A percentile compares a stretch with the other conserved stretches of the same genome.
phyloP scores from a whole-genome alignment of 768 basidiomycete species.

The Tylopilus sp. region DNA sequence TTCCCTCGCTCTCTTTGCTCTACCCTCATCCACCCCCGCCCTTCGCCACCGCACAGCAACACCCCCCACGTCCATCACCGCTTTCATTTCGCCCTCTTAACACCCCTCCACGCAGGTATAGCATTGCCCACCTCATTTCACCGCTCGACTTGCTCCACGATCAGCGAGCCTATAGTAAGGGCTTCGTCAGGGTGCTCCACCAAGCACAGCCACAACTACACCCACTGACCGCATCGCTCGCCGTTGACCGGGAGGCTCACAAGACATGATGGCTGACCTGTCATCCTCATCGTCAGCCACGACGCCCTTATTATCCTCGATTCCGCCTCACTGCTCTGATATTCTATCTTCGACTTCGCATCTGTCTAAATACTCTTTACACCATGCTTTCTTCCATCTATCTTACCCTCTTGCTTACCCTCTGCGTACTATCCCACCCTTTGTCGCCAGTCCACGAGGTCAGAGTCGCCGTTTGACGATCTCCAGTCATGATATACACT shows the following conservation, averaged over 20 bases:
- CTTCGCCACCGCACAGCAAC: background rate
- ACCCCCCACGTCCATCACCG: background rate
- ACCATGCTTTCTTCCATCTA: conserved; percentile 21
- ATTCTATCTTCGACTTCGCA: background rate
- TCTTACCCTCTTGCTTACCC: conserved; percentile 19
- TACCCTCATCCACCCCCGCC: background rate
- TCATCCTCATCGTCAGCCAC: conserved; percentile 15
- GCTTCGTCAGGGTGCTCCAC: too few species aligned
- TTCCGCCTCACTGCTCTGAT: too few species aligned
- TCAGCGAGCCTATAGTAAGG: too few species aligned
- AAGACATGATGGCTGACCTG: background rate
- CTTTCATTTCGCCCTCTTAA: background rate
- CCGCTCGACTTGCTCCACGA: background rate
- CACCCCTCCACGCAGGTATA: background rate
- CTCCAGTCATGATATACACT: background rate
- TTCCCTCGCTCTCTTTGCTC: background rate
- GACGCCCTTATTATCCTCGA: conserved; percentile 1
- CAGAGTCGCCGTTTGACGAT: background rate
- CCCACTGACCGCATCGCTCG: background rate
- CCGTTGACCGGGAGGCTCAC: background rate
- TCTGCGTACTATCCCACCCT: conserved; percentile 19
- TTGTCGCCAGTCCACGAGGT: conserved; percentile 14
- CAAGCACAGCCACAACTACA: background rate
- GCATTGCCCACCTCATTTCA: background rate
- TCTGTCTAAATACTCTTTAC: conserved; percentile 9